Conservation (phyloP, 139 green algal species). For the Coelastrella sp. region DNA sequence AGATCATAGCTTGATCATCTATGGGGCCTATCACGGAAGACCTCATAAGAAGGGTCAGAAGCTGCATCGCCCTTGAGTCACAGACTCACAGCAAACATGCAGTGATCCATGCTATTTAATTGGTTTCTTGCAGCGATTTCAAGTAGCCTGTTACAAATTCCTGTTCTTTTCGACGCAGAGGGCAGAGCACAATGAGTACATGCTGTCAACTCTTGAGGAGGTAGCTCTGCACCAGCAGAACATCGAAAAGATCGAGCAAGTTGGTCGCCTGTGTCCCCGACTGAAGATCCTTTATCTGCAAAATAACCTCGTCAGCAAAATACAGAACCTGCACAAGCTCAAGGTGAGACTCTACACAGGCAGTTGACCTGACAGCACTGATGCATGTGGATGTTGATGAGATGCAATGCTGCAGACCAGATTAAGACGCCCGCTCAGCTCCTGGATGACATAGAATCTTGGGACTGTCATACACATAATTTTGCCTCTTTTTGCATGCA, state of each 20-base stretch:
- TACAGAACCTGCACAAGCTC: conserved; percentile 91
- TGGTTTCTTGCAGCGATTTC: neutral
- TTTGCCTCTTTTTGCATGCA: neutral
- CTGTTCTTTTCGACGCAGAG: conserved; percentile 53
- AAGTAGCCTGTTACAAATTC: neutral
- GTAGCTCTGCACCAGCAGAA: conserved; percentile 91
- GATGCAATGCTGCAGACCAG: too few species aligned
- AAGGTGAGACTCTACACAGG: conserved; percentile 70
- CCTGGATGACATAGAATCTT: too few species aligned
- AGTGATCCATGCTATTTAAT: neutral
- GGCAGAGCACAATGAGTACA: conserved; percentile 91
- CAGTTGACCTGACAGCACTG: too few species aligned
- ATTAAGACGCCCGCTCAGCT: too few species aligned
- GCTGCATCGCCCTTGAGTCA: neutral
- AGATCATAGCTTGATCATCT: neutral
- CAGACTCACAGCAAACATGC: neutral
- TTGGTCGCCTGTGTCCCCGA: conserved; percentile 81
- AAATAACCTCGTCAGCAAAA: conserved; percentile 91
- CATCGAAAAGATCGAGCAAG: conserved; percentile 89
- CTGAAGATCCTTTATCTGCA: conserved; percentile 94
- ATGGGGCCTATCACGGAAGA: conserved; percentile 55
- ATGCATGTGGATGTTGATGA: too few species aligned
- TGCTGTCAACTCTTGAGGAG: conserved; percentile 88
- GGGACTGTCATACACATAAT: too few species aligned
- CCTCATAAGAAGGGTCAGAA: conserved; percentile 45